phyloP scores from a whole-genome alignment of 2,329 filamentous ascomycete genomes.

The Elsinoe ampelina region DNA sequence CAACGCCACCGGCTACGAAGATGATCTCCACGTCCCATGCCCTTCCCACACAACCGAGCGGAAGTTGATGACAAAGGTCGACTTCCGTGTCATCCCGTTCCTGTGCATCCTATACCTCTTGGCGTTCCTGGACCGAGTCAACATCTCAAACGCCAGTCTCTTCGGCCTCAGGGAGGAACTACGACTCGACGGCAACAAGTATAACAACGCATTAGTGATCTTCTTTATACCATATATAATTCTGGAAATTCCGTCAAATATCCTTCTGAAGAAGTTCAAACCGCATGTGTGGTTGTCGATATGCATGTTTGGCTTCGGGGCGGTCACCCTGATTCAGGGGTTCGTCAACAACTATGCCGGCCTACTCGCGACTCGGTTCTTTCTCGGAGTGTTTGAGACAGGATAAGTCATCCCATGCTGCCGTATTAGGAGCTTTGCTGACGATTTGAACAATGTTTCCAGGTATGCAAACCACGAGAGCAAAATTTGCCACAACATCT shows the following conservation, averaged over 20 bases:
- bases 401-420: constrained; percentile 20
- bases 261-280: constrained; percentile 43
- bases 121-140: constrained; percentile 42
- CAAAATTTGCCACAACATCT: no score
- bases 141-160: constrained; percentile 46
- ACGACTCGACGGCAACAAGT: constrained; percentile 35
- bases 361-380: constrained; percentile 69
- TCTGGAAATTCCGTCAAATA: constrained; percentile 45
- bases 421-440: no score
- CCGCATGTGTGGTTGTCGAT: constrained; percentile 43
- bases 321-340: constrained; percentile 67
- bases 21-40: constrained; percentile 33
- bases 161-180: constrained; percentile 41
- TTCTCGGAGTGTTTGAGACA: constrained; percentile 56
- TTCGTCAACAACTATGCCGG: constrained; percentile 69
- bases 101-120: constrained; percentile 44
- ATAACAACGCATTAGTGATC: constrained; percentile 44
- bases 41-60: constrained; percentile 42
- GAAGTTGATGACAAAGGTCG: constrained; percentile 36
- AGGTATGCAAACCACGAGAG: constrained; percentile 29
- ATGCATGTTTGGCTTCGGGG: constrained; percentile 79
- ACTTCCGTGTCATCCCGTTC: constrained; percentile 41
- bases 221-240: constrained; percentile 48
- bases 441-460: constrained; percentile 45
- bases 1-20: constrained; percentile 26